A percentile compares a stretch with the other conserved stretches of the same genome.
phyloP scores from a whole-genome alignment of 169 alveolate genomes.

The Plasmodium chabaudi region DNA sequence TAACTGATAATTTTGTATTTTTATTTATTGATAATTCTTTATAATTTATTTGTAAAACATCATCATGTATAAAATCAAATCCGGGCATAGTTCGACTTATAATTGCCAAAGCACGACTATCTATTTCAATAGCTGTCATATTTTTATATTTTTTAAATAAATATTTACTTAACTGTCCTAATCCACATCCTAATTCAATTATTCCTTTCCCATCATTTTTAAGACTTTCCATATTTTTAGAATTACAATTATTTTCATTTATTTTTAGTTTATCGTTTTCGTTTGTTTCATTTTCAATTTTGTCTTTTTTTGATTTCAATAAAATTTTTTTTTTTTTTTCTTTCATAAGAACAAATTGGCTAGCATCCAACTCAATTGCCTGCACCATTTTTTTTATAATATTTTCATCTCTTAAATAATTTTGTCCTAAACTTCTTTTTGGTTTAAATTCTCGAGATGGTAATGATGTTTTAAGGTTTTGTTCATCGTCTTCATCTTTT shows the following conservation, averaged over 20 bases:
- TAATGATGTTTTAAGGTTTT: constrained; percentile 14
- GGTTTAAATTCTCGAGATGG: constrained; percentile 83
- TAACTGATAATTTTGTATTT: constrained; percentile 80
- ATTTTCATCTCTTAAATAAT: constrained; percentile 86
- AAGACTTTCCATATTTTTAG: constrained; percentile 4
- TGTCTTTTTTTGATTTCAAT: not conserved
- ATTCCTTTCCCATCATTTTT: constrained; percentile 80
- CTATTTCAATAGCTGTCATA: constrained; percentile 89
- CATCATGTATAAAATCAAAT: constrained; percentile 87
- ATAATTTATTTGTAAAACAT: constrained; percentile 89
- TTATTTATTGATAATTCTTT: constrained; percentile 78
- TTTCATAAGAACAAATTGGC: not conserved
- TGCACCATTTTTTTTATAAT: constrained; percentile 53
- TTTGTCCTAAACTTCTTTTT: constrained; percentile 89
- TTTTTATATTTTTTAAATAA: constrained; percentile 81
- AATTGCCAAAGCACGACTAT: constrained; percentile 87
- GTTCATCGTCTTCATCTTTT: not conserved
- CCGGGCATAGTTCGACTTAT: constrained; percentile 86
- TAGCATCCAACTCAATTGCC: constrained; percentile 28
- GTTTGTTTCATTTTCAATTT: not conserved
- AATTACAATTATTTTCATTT: not conserved
- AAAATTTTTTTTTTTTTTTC: not conserved
- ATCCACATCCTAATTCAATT: constrained; percentile 90
- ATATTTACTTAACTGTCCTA: constrained; percentile 87
- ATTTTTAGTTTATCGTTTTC: not conserved